phyloP scores from a whole-genome alignment of 257 asterid genomes.

The Nicotiana benthamiana region DNA sequence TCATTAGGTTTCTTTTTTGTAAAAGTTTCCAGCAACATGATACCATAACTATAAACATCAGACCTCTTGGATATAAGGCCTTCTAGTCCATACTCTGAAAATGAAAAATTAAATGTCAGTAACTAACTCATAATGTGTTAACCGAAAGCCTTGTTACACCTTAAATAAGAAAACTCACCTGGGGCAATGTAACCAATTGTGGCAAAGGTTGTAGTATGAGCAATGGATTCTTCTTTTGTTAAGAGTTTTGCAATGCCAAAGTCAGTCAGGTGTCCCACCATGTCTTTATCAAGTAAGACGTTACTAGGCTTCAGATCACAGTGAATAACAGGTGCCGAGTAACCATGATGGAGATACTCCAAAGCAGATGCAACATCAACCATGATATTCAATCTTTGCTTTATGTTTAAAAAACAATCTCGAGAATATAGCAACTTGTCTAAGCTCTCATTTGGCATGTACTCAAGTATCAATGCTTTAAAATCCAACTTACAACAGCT shows the following conservation, averaged over 20 bases:
- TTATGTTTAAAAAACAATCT: constrained; percentile 4
- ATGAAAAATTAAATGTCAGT: not conserved
- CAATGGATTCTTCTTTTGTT: constrained; percentile 8
- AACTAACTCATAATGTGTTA: not conserved
- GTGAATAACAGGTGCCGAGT: constrained; percentile 16
- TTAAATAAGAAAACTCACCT: not conserved
- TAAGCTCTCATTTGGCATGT: constrained; percentile 29
- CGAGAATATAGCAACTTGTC: constrained; percentile 17
- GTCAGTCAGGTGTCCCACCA: constrained; percentile 25
- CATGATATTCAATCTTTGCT: constrained; percentile 20
- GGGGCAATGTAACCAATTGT: constrained; percentile 34
- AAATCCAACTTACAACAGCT: constrained; percentile 28
- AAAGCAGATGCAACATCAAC: constrained; percentile 23
- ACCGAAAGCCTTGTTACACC: not conserved
- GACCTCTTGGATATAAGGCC: constrained; percentile 1
- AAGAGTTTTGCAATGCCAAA: constrained; percentile 27
- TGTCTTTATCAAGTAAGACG: constrained; percentile 18
- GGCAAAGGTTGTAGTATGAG: constrained; percentile 24
- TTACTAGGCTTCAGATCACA: constrained; percentile 34
- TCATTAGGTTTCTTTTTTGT: not conserved
- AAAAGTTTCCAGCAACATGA: constrained; percentile 9
- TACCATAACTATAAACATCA: constrained; percentile 16
- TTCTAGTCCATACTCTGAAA: not conserved
- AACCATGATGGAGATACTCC: constrained; percentile 27
- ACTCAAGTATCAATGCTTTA: constrained; percentile 27